Conservation (phyloP, 345 rosid species). For the Gossypium herbaceum region DNA sequence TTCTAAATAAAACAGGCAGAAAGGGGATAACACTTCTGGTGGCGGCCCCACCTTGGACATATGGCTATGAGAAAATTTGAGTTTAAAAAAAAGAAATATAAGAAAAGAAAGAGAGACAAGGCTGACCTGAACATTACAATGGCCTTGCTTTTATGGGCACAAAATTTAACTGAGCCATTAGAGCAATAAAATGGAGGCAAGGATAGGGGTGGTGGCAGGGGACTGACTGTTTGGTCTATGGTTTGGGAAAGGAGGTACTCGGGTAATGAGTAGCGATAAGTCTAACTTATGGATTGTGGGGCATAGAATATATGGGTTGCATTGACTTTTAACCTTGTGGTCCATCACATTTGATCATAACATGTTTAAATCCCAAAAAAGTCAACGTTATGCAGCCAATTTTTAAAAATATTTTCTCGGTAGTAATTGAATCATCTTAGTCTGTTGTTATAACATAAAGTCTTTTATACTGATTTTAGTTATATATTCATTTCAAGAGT, state of each 20-base stretch:
- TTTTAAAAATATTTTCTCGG: neutral
- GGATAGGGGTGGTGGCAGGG: neutral
- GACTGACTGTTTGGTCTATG: neutral
- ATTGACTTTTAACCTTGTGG: constrained; percentile 1
- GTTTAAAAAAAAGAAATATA: neutral
- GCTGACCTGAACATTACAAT: neutral
- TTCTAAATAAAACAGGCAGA: neutral
- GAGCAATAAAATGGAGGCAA: neutral
- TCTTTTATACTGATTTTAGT: neutral
- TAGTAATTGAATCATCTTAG: constrained; percentile 1
- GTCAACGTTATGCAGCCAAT: neutral
- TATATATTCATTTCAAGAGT: neutral
- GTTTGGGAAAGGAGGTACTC: neutral
- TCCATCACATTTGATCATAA: neutral
- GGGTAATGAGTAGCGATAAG: neutral
- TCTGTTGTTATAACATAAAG: neutral
- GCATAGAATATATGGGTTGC: neutral
- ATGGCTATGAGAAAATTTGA: neutral
- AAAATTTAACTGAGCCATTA: neutral
- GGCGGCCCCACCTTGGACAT: neutral
- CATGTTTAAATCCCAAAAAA: neutral
- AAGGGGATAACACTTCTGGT: neutral
- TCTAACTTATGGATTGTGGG: neutral
- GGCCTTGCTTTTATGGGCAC: neutral
- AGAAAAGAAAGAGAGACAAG: constrained; percentile 6